Percentiles rank a stretch among this genome's conserved stretches.
Evolutionary conservation across 192 early-diverging fungal species (phyloP).

Genomic region (Backusella macrospora): DNA sequence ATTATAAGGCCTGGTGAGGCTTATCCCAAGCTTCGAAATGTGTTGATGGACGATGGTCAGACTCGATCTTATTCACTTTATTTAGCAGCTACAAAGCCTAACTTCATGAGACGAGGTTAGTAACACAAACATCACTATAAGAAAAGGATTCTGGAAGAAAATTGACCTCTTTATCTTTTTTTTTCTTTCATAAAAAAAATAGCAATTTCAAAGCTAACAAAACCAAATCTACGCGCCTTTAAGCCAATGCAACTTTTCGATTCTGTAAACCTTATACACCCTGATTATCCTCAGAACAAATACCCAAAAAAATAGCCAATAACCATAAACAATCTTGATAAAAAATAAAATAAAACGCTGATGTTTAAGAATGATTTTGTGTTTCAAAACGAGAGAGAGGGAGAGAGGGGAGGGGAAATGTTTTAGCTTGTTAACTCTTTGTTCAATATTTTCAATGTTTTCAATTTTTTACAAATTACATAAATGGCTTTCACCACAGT

Average conservation of each 20-base stretch:
- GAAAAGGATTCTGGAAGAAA: background rate
- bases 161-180: no score
- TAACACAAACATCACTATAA: background rate
- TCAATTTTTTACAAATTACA: slow-evolving; percentile 11
- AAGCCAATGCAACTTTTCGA: slow-evolving; percentile 4
- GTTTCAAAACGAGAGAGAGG: no score
- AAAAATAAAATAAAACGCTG: background rate
- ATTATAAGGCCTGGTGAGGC: slow-evolving; percentile 38
- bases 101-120: slow-evolving; percentile 24
- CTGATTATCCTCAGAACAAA: background rate
- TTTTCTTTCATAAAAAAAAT: background rate
- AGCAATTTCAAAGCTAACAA: background rate
- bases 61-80: slow-evolving; percentile 41
- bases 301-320: background rate
- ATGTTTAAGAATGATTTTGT: background rate
- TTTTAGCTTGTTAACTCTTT: background rate
- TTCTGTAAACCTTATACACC: slow-evolving; percentile 3
- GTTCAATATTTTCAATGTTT: background rate
- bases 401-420: no score
- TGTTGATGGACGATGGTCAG: slow-evolving; percentile 39
- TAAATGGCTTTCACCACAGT: slow-evolving; percentile 91
- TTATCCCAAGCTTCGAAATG: slow-evolving; percentile 31
- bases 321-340: background rate
- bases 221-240: background rate
- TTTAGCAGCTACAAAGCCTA: slow-evolving; percentile 36